Evolutionary conservation across 208 protist genomes (phyloP), one percentile per base, ranked within the genome.

Genomic region (Herpetomonas samuelpessoai): DNA sequence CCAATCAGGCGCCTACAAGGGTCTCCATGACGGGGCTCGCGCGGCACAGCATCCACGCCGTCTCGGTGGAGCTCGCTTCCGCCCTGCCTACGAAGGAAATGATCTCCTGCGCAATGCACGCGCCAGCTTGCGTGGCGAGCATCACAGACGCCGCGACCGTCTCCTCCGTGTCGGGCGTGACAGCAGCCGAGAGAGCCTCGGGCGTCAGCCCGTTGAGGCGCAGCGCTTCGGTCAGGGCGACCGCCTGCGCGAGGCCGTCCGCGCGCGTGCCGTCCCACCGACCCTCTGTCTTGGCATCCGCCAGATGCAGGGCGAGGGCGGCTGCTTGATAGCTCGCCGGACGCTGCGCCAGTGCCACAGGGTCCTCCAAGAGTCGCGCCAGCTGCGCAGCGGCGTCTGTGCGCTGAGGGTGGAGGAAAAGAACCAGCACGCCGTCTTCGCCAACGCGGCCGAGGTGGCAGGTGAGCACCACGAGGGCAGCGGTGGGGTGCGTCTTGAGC

Each of bases 351-450:
- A 85, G 65, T 26, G 39, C 26, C 25, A 35, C 49, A 22, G 56
- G 51, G 30, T 70, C 60, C n/a, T 26, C 55, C 25, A 81, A 62
- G n/a, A 85, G 71, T 19, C 28, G 45, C 6, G 31, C 30, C 56
- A 53, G 64, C 63, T 78, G 78, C 28, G 44, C 44, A 22, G 44
- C 4, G 19, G 22, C 27, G 14, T 56, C 30, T 39, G 45, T 16
- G n/a, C n/a, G n/a, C n/a, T n/a, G n/a, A n/a, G n/a, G n/a, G 59
- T 71, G 64, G n/a, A 86, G 50, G 41, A 82, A 72, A 26, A 86
- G 39, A 1, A 68, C 67, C 10, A 79, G 51, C 7, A 70, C 52
- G 9, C 41, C 56, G 60, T 30, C 52, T 24, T 49, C 48, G 41
- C 74, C 44, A 19, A 66, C 59, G n/a, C n/a, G n/a, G n/a, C n/a